phyloP scores from a whole-genome alignment of 2,329 filamentous ascomycete genomes.

The Aspergillus texensis region DNA sequence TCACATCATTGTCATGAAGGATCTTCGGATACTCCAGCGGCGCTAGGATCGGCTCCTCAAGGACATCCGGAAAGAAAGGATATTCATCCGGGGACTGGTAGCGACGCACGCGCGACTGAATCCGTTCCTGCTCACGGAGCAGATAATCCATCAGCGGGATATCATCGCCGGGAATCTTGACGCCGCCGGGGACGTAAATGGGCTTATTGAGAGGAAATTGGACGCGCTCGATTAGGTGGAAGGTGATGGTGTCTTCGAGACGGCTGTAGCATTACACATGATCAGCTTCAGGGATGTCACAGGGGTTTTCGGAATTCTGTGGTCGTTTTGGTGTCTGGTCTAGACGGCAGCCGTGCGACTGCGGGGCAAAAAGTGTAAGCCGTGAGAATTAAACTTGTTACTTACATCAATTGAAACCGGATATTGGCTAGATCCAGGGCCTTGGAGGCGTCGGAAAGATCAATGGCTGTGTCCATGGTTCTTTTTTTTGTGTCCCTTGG shows the following conservation, averaged over 20 bases:
- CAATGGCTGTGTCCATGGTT: slow-evolving; percentile 85
- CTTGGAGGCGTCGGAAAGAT: slow-evolving; percentile 80
- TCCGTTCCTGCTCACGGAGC: slow-evolving; percentile 81
- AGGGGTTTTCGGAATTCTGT: neutral
- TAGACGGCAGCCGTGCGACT: neutral
- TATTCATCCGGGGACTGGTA: slow-evolving; percentile 97
- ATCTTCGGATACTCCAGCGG: slow-evolving; percentile 86
- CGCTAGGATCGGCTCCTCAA: slow-evolving; percentile 81
- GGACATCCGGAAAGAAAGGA: slow-evolving; percentile 85
- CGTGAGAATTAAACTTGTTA: slow-evolving; percentile 13
- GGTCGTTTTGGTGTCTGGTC: slow-evolving; percentile 1
- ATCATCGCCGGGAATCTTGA: slow-evolving; percentile 71
- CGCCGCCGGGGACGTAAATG: slow-evolving; percentile 81
- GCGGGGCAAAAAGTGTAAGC: slow-evolving; percentile 11
- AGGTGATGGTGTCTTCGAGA: slow-evolving; percentile 95
- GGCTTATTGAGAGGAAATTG: slow-evolving; percentile 91
- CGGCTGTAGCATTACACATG: slow-evolving; percentile 60
- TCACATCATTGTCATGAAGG: slow-evolving; percentile 84
- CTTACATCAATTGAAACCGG: slow-evolving; percentile 89
- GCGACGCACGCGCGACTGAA: slow-evolving; percentile 90
- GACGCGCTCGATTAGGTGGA: slow-evolving; percentile 95
- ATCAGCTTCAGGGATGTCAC: slow-evolving; percentile 6
- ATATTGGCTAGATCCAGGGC: slow-evolving; percentile 90
- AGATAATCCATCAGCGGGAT: slow-evolving; percentile 95
- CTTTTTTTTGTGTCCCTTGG: neutral